phyloP scores from a whole-genome alignment of 2,329 filamentous ascomycete genomes.

The Emergomyces pasteurianus region DNA sequence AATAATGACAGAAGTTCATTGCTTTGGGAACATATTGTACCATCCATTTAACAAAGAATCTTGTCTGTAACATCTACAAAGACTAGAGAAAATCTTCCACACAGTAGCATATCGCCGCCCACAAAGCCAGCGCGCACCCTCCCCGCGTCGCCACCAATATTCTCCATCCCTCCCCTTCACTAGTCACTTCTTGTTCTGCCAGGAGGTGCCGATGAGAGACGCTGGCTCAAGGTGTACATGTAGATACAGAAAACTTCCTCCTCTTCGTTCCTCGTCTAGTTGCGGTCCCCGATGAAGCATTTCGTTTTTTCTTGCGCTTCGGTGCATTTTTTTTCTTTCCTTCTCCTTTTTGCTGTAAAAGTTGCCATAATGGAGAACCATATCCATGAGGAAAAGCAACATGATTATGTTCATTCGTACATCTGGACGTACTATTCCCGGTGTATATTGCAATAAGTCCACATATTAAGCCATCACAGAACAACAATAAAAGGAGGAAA shows the following conservation, averaged over 20 bases:
- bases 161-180: slow-evolving; percentile 12
- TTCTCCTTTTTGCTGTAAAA: neutral
- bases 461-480: neutral
- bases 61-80: neutral
- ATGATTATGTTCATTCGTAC: too few relatives aligned
- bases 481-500: neutral
- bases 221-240: too few relatives aligned
- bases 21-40: neutral
- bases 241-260: slow-evolving; percentile 42
- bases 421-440: too few relatives aligned
- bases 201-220: too few relatives aligned
- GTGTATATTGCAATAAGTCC: too few relatives aligned
- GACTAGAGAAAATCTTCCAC: slow-evolving; percentile 33
- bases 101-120: too few relatives aligned
- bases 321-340: neutral
- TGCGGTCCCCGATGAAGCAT: slow-evolving; percentile 13
- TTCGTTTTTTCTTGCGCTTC: neutral
- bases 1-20: too few relatives aligned
- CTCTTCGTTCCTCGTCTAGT: slow-evolving; percentile 39
- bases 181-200: too few relatives aligned
- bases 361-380: too few relatives aligned
- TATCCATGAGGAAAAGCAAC: too few relatives aligned
- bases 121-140: too few relatives aligned
- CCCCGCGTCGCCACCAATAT: slow-evolving; percentile 26
- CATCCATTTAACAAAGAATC: neutral